Percentiles rank a stretch among this genome's conserved stretches.
Evolutionary conservation across 176 grass and related monocot genomes (phyloP).

Genomic region (Triticum turgidum): DNA sequence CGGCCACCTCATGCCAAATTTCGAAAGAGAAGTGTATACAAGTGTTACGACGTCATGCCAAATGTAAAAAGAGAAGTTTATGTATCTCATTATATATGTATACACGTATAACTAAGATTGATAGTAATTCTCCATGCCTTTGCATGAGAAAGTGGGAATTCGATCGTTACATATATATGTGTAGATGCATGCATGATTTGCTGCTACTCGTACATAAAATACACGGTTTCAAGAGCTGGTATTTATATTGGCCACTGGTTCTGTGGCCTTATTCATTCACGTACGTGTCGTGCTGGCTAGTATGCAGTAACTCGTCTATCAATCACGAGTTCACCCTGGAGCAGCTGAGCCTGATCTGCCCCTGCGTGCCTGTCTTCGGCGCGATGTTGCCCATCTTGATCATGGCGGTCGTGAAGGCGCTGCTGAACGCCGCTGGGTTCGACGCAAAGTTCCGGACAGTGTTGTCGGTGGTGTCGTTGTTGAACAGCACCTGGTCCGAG

Average conservation of each 20-base stretch:
- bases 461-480: not conserved
- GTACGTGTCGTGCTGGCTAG: too few species aligned
- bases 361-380: not conserved
- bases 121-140: not conserved
- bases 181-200: too few species aligned
- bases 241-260: too few species aligned
- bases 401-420: not conserved
- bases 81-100: not conserved
- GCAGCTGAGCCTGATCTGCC: slow-evolving; percentile 39
- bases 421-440: not conserved
- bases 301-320: not conserved
- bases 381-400: slow-evolving; percentile 36
- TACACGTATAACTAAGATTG: too few species aligned
- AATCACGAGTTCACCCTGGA: slow-evolving; percentile 18
- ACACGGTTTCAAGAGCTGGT: too few species aligned
- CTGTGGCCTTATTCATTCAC: too few species aligned
- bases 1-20: too few species aligned
- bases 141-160: too few species aligned
- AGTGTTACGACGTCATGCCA: too few species aligned
- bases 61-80: not conserved
- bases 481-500: slow-evolving; percentile 31
- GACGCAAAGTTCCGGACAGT: not conserved
- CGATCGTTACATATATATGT: too few species aligned
- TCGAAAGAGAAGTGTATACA: too few species aligned
- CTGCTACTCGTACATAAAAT: too few species aligned